phyloP scores from a whole-genome alignment of 352 stramenopile species.

The Phytopythium mirpurense region DNA sequence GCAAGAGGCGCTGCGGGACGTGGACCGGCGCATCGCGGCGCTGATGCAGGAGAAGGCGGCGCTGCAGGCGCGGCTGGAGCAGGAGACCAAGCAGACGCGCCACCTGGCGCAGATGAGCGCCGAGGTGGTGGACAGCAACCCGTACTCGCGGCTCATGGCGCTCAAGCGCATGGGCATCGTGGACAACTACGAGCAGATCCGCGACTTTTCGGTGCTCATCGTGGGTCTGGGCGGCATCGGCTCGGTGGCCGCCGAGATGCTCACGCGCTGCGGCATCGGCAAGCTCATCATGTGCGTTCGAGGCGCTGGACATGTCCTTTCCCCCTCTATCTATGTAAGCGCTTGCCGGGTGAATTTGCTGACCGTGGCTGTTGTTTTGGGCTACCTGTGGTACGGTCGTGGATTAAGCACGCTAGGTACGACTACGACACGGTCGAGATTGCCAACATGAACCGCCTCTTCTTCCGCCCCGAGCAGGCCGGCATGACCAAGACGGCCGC shows the following conservation, averaged over 20 bases:
- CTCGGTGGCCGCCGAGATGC: constrained; percentile 86
- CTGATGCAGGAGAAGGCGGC: constrained; percentile 70
- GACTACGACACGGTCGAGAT: constrained; percentile 90
- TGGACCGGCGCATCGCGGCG: constrained; percentile 68
- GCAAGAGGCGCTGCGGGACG: constrained; percentile 41
- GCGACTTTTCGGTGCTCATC: constrained; percentile 71
- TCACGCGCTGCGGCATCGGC: constrained; percentile 85
- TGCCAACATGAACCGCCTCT: constrained; percentile 91
- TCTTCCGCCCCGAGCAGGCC: constrained; percentile 85
- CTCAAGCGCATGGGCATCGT: constrained; percentile 90
- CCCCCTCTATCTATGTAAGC: too few species aligned
- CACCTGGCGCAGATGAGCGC: constrained; percentile 58
- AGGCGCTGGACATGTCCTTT: too few species aligned
- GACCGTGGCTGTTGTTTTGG: too few species aligned
- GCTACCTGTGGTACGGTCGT: too few species aligned
- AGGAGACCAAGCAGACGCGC: constrained; percentile 20
- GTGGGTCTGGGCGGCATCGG: constrained; percentile 85
- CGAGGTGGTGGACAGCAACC: constrained; percentile 83
- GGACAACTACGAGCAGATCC: constrained; percentile 86
- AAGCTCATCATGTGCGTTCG: constrained; percentile 71
- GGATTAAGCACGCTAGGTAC: constrained; percentile 40
- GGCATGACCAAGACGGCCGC: constrained; percentile 86
- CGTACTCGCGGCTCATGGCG: constrained; percentile 87
- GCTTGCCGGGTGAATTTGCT: too few species aligned
- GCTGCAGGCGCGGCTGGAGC: constrained; percentile 49